A percentile compares a stretch with the other conserved stretches of the same genome.
Conservation (phyloP, 2,329 filamentous ascomycete species). For the Curvularia sp. region DNA sequence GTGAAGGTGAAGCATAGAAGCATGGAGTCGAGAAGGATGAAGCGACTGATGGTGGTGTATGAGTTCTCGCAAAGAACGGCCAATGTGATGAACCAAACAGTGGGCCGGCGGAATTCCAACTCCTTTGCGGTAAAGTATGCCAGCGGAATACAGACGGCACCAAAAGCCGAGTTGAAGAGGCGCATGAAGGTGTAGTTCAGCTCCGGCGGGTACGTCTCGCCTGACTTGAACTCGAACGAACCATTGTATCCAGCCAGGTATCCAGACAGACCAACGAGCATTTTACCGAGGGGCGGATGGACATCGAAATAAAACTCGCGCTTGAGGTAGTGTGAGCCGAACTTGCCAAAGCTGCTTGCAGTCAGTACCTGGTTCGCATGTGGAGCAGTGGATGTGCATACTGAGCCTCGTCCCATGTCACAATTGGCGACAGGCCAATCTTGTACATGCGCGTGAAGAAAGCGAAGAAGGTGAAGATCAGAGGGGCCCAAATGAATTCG, state of each 20-base stretch:
- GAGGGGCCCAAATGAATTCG: slow-evolving; percentile 68
- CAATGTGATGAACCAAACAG: slow-evolving; percentile 92
- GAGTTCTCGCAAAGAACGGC: slow-evolving; percentile 99
- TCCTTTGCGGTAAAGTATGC: slow-evolving; percentile 96
- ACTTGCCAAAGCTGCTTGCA: slow-evolving; percentile 82
- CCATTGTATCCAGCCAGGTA: slow-evolving; percentile 98
- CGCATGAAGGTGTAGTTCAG: slow-evolving; percentile 99
- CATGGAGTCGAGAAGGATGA: slow-evolving; percentile 98
- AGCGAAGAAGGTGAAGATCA: slow-evolving; percentile 67
- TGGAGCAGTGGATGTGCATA: slow-evolving; percentile 51
- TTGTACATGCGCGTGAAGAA: slow-evolving; percentile 73
- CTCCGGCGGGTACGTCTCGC: slow-evolving; percentile 91
- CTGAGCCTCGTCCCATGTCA: slow-evolving; percentile 80
- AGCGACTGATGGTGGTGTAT: slow-evolving; percentile 97
- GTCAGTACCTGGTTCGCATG: slow-evolving; percentile 28
- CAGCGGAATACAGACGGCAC: slow-evolving; percentile 87
- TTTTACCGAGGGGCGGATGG: slow-evolving; percentile 95
- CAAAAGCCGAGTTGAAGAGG: slow-evolving; percentile 94
- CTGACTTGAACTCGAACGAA: slow-evolving; percentile 99
- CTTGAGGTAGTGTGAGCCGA: slow-evolving; percentile 98
- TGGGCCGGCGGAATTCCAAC: slow-evolving; percentile 81
- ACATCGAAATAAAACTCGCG: slow-evolving; percentile 99
- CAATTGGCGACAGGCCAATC: slow-evolving; percentile 72
- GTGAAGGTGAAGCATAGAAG: slow-evolving; percentile 98
- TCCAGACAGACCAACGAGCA: slow-evolving; percentile 95